Percentiles rank a stretch among this genome's conserved stretches.
These are phyloP conservation scores for Zangia roseola DNA, from an alignment of 768 basidiomycete species.

Conservation along the genomic window DNA sequence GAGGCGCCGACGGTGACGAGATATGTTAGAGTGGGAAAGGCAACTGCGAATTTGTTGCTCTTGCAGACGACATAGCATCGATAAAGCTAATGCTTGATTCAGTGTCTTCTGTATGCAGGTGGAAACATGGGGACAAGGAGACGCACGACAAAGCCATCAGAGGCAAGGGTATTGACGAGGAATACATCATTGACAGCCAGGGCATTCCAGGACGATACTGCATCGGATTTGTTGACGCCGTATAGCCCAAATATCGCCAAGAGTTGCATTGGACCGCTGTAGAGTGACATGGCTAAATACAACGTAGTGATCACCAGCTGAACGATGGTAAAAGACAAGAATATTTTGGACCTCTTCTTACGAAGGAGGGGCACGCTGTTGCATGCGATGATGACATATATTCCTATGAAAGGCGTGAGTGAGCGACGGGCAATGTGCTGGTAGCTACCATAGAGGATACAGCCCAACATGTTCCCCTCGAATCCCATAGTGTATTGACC, in stretches of 20 bases:
- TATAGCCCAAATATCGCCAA: conserved; percentile 10
- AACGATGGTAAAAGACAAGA: conserved; percentile 7
- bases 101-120: neutral
- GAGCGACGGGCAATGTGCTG: no score
- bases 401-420: conserved; percentile 1
- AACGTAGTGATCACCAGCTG: conserved; percentile 19
- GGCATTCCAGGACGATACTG: conserved; percentile 16
- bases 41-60: neutral
- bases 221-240: conserved; percentile 6
- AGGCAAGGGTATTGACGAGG: conserved; percentile 18
- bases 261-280: conserved; percentile 13
- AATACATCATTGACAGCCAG: conserved; percentile 10
- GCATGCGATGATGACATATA: conserved; percentile 13
- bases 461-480: conserved; percentile 18
- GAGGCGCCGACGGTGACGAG: conserved; percentile 14
- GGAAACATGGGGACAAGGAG: no score
- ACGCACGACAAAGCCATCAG: conserved; percentile 24
- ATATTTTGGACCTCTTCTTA: conserved; percentile 16
- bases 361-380: conserved; percentile 13
- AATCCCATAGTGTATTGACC: conserved; percentile 20
- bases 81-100: conserved; percentile 11
- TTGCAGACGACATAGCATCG: conserved; percentile 24
- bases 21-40: conserved; percentile 9
- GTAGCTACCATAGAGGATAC: conserved; percentile 20
- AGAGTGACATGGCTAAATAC: conserved; percentile 21